Evolutionary conservation across 139 green algal genomes (phyloP), one percentile per base, ranked within the genome.

Genomic region (Chlamydomonas asymmetrica): DNA sequence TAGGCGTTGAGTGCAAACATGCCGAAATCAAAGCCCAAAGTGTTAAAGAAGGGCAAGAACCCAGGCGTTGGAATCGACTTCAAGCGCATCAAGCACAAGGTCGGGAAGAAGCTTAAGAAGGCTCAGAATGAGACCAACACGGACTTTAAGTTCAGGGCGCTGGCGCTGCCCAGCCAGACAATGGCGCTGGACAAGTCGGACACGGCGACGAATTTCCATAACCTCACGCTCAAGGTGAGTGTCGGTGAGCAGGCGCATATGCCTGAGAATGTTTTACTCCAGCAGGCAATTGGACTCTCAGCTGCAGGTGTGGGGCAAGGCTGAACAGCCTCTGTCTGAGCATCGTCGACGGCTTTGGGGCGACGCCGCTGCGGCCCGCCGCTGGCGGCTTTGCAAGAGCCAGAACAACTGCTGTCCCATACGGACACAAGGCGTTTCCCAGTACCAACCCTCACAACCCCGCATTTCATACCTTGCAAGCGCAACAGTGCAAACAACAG

Each of bases 51-150:
- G 76, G 75, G 85, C 0, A 89, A 87, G 61, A 93, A 93, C 63
- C 63, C 88, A 0, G 93, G 93, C 3, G 89, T 96, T 5, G 93
- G 93, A 6, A 66, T 97, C 0, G 93, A 97, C 74, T 97, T 97
- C 63, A 87, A 89, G 60, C 71, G 86, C 6, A 92, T 90, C 39
- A 97, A 96, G 80, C 86, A 88, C 78, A 95, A 94, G 75, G 87
- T 96, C 18, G 93, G 93, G 5, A 95, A 92, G 75, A 94, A 91
- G 77, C 82, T 97, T 31, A 79, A 87, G 2, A 88, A 85, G 62
- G 92, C 93, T 0, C 63, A 89, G 34, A 97, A 97, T 84, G 89
- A 88, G 23, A 97, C 93, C 0, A 78, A 93, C 65, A 96, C 88
- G 1, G 90, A 74, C 66, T 87, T 96, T 73, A 82, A 82, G 40